A percentile compares a stretch with the other conserved stretches of the same genome.
Evolutionary conservation across 108 stramenopile genomes (phyloP).

Genomic region (Mayamaea pseudoterrestris): DNA sequence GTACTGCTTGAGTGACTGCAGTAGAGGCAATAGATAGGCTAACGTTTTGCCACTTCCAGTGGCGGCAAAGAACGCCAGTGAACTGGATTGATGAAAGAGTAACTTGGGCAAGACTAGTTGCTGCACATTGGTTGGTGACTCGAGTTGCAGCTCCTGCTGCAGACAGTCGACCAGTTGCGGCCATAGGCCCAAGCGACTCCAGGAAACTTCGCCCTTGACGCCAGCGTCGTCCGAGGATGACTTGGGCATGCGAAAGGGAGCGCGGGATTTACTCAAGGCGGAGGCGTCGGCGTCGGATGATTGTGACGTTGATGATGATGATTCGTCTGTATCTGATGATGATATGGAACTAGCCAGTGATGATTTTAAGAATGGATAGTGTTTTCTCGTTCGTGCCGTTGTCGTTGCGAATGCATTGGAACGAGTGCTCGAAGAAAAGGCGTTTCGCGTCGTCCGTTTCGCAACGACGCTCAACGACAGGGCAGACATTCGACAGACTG

Average conservation of each 20-base stretch:
- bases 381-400: too few species aligned
- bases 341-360: too few species aligned
- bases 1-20: constrained; percentile 69
- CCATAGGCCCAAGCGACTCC: constrained; percentile 56
- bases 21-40: constrained; percentile 75
- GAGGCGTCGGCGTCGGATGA: constrained; percentile 8
- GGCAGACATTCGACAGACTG: too few species aligned
- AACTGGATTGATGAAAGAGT: constrained; percentile 25
- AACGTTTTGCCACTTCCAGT: constrained; percentile 86
- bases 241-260: constrained; percentile 31
- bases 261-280: constrained; percentile 25
- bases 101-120: constrained; percentile 62
- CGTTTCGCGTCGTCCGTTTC: too few species aligned
- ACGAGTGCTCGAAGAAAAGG: too few species aligned
- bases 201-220: constrained; percentile 14
- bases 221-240: constrained; percentile 30
- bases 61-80: constrained; percentile 85
- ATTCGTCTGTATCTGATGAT: too few species aligned
- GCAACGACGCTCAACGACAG: too few species aligned
- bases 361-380: too few species aligned
- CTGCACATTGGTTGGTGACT: constrained; percentile 70
- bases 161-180: constrained; percentile 44
- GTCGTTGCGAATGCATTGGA: too few species aligned
- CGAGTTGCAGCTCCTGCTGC: constrained; percentile 13
- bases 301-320: too few species aligned